Evolutionary conservation across 805 yeast species (phyloP).

Genomic region (Clavispora fructus): DNA sequence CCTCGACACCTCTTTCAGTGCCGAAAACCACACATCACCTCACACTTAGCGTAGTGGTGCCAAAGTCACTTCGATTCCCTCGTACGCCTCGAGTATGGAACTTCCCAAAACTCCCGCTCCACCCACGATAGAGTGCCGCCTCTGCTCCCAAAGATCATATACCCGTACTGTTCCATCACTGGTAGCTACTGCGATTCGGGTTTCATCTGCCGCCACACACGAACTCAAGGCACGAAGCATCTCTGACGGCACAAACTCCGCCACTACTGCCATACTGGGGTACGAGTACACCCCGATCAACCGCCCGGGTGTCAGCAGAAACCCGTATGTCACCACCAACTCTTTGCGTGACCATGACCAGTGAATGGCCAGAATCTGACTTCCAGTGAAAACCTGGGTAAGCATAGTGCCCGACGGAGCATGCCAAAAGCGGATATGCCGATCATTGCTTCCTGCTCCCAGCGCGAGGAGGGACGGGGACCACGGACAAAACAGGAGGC

Average conservation of each 20-base stretch:
- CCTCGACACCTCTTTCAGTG: no score
- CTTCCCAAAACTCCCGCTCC: constrained; percentile 49
- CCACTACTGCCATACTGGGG: constrained; percentile 51
- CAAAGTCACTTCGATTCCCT: constrained; percentile 38
- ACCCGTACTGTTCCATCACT: constrained; percentile 76
- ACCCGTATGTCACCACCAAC: constrained; percentile 78
- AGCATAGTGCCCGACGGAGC: constrained; percentile 70
- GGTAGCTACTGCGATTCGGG: constrained; percentile 64
- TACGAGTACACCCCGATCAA: constrained; percentile 60
- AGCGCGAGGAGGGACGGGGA: constrained; percentile 73
- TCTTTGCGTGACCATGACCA: constrained; percentile 70
- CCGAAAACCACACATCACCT: no score
- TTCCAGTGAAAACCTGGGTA: constrained; percentile 49
- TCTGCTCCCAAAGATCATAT: constrained; percentile 59
- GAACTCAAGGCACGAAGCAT: constrained; percentile 61
- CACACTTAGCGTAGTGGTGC: constrained; percentile 2
- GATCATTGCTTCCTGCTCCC: constrained; percentile 85
- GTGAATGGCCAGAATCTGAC: constrained; percentile 72
- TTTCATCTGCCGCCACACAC: constrained; percentile 57
- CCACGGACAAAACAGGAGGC: constrained; percentile 91
- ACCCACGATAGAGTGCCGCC: constrained; percentile 26
- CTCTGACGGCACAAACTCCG: constrained; percentile 44
- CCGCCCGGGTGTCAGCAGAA: constrained; percentile 50
- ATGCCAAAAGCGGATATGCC: constrained; percentile 85
- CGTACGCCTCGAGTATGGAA: constrained; percentile 51